Evolutionary conservation across 805 yeast genomes (phyloP).

Genomic region (Phaffomyces antillensis): DNA sequence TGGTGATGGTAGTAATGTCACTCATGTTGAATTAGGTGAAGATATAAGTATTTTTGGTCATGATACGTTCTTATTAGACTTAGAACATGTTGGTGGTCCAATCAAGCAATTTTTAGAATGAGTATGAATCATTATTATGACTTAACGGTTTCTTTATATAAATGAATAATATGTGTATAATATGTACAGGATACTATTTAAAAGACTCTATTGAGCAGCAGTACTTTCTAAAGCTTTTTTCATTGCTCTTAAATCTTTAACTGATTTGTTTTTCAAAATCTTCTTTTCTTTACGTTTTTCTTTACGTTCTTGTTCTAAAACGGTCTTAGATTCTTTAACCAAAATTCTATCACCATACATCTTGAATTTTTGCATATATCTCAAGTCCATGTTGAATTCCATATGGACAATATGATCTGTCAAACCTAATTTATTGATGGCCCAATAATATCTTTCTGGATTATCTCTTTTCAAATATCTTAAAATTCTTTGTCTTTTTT

Average conservation of each 20-base stretch:
- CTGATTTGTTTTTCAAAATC: slow-evolving; percentile 25
- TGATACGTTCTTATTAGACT: slow-evolving; percentile 78
- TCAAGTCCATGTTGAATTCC: slow-evolving; percentile 77
- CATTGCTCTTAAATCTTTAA: slow-evolving; percentile 20
- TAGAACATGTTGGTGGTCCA: slow-evolving; percentile 75
- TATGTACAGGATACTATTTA: slow-evolving; percentile 5
- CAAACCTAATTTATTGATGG: slow-evolving; percentile 81
- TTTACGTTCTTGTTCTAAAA: slow-evolving; percentile 38
- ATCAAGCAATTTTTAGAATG: slow-evolving; percentile 51
- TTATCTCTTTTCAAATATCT: slow-evolving; percentile 75
- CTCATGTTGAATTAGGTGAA: slow-evolving; percentile 68
- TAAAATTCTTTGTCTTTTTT: slow-evolving; percentile 77
- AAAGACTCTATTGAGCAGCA: slow-evolving; percentile 2
- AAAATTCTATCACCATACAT: slow-evolving; percentile 70
- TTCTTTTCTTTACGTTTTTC: slow-evolving; percentile 40
- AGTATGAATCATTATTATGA: too few species aligned
- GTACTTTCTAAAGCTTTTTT: slow-evolving; percentile 17
- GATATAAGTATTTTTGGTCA: slow-evolving; percentile 83
- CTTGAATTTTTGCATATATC: slow-evolving; percentile 70
- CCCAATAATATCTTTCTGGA: slow-evolving; percentile 78
- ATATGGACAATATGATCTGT: slow-evolving; percentile 68
- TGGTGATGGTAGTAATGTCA: slow-evolving; percentile 35
- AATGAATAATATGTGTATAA: background rate
- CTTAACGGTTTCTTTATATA: background rate
- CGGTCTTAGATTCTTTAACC: slow-evolving; percentile 48